Evolutionary conservation across 78 protist species (phyloP).

Genomic region (Dictyostelium purpureum): DNA sequence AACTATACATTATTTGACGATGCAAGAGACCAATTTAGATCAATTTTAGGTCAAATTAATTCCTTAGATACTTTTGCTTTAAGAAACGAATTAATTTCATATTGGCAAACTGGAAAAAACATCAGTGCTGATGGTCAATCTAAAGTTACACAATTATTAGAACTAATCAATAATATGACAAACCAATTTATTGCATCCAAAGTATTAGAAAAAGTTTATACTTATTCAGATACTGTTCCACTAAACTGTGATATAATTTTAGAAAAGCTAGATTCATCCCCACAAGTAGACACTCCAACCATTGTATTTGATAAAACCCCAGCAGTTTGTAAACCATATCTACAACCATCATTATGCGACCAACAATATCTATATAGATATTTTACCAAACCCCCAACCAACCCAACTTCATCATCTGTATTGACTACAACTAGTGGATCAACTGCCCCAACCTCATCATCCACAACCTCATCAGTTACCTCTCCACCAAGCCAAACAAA

Average conservation of each 20-base stretch:
- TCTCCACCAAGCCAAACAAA: too few species aligned
- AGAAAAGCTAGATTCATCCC: neutral
- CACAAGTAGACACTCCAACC: neutral
- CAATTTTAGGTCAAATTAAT: neutral
- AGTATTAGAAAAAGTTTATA: neutral
- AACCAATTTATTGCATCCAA: neutral
- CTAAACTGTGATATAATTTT: neutral
- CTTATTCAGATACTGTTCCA: neutral
- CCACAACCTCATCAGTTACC: too few species aligned
- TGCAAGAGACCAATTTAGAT: neutral
- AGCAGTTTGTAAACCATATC: neutral
- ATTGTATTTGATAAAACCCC: neutral
- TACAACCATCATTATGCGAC: neutral
- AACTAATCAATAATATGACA: neutral
- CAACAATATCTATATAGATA: conserved; percentile 10
- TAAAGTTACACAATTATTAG: neutral
- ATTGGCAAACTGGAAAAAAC: neutral
- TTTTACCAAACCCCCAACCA: neutral
- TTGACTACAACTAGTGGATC: neutral
- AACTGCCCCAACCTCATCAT: too few species aligned
- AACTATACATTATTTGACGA: conserved; percentile 3
- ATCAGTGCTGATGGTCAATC: neutral
- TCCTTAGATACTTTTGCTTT: neutral
- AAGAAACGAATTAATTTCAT: neutral
- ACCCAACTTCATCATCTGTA: neutral